These are phyloP conservation scores for Aspergillus indologenus DNA, from an alignment of 495 filamentous ascomycete genomes.

Conservation along the genomic window DNA sequence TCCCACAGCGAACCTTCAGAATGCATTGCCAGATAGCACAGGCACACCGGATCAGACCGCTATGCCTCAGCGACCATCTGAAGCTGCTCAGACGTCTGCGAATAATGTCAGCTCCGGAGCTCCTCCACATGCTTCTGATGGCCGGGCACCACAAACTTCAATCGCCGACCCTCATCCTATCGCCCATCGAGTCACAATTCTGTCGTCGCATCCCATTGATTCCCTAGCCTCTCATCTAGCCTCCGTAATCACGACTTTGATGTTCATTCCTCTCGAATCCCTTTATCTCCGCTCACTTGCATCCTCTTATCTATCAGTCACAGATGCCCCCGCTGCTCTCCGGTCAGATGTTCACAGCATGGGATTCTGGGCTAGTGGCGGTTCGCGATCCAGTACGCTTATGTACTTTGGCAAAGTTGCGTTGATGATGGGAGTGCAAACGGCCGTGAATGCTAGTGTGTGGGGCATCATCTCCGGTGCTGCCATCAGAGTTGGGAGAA, in stretches of 20 bases:
- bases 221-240: conserved; percentile 45
- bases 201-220: conserved; percentile 48
- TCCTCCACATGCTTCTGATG: conserved; percentile 18
- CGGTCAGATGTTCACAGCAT: conserved; percentile 33
- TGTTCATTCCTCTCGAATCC: conserved; percentile 48
- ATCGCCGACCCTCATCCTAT: conserved; percentile 9
- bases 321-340: conserved; percentile 20
- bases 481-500: conserved; percentile 45
- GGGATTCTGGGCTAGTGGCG: conserved; percentile 41
- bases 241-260: conserved; percentile 37
- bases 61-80: conserved; percentile 11
- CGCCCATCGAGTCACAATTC: conserved; percentile 46
- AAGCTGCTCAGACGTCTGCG: conserved; percentile 8
- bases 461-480: conserved; percentile 44
- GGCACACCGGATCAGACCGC: conserved; percentile 35
- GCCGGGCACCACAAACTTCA: conserved; percentile 15
- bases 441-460: conserved; percentile 40
- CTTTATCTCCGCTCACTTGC: conserved; percentile 48
- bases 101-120: conserved; percentile 18
- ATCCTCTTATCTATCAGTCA: conserved; percentile 35
- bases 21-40: conserved; percentile 34
- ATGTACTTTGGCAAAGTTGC: conserved; percentile 44
- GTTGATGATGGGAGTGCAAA: conserved; percentile 46
- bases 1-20: conserved; percentile 15
- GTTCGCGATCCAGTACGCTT: conserved; percentile 32